phyloP scores from a whole-genome alignment of 352 stramenopile species.

The Phytophthora tentaculata region DNA sequence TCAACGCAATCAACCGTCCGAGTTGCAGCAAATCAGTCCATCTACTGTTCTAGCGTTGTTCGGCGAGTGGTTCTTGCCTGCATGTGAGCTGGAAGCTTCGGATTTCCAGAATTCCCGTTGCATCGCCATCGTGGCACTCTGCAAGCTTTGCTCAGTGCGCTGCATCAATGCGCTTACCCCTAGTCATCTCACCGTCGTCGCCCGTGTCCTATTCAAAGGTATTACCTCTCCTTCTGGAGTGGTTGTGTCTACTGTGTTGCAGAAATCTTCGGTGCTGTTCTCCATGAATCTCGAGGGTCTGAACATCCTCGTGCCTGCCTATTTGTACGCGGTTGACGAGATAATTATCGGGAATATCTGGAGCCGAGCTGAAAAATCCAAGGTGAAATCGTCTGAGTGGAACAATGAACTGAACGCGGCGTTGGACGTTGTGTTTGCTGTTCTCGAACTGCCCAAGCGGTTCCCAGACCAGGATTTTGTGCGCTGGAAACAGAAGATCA shows the following conservation, averaged over 20 bases:
- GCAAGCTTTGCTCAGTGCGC: constrained; percentile 77
- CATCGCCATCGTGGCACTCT: constrained; percentile 79
- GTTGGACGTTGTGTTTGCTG: constrained; percentile 79
- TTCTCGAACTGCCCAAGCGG: constrained; percentile 72
- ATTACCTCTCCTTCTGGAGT: constrained; percentile 77
- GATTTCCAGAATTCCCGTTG: constrained; percentile 85
- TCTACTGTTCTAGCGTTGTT: constrained; percentile 87
- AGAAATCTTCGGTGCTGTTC: constrained; percentile 78
- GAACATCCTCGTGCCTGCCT: constrained; percentile 79
- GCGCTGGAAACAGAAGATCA: constrained; percentile 79
- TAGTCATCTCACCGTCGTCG: constrained; percentile 68
- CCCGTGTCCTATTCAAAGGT: constrained; percentile 75
- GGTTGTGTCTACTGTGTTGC: constrained; percentile 82
- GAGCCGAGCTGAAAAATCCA: constrained; percentile 66
- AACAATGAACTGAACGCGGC: constrained; percentile 82
- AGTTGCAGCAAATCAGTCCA: constrained; percentile 75
- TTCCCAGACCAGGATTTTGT: constrained; percentile 83
- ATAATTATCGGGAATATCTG: constrained; percentile 88
- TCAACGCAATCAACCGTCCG: constrained; percentile 55
- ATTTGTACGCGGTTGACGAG: constrained; percentile 82
- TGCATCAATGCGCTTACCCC: constrained; percentile 67
- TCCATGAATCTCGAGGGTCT: constrained; percentile 81
- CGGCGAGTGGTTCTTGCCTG: constrained; percentile 86
- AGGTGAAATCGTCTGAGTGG: constrained; percentile 78
- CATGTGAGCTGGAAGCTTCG: constrained; percentile 71